Evolutionary conservation across 148 eudicot genomes (phyloP), one percentile per base, ranked within the genome.

Genomic region (Hydrangea macrophylla): DNA sequence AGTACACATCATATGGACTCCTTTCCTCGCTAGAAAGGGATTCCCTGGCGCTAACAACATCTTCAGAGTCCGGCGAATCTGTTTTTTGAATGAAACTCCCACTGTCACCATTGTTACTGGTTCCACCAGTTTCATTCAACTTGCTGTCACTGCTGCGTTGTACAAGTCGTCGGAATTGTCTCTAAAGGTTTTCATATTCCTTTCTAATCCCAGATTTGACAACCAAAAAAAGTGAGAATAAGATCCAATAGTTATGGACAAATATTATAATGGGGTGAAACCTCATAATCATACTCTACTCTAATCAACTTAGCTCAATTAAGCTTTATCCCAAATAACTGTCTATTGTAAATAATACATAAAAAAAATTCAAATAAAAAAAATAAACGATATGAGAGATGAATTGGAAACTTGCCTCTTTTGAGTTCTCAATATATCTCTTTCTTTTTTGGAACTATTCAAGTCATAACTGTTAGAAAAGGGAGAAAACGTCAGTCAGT

Each of bases 21-120:
- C 58, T 76, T 51, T 63, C 92, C 68, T 86, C 96, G 73, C 90
- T 86, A 37, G 96, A 94, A 54, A 94, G 87, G 42, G 95, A 88
- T 45, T 86, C 89, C 44, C 90, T 79, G 24, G 98, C 92, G 75
- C 96, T 90, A 44, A 85, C 92, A 28, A 78, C 79, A 60, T 93
- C 96, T 61, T 85, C 96, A 45, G 83, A 90, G 51, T 73, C 81
- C 36, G 98, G 85, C 69, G 96, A 88, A 71, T 76, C 73, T 31
- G 80, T 58, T 18, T 78, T 82, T 60, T 73, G 70, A 65, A 44
- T 39, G 30, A 76, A 64, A 79, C 37, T 70, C 53, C 65, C 84
- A 62, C 75, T 67, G 31, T 66, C 79, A 23, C 77, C 80, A 65
- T 66, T 59, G 71, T 77, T 72, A 71, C 68, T 72, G 67, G 68